phyloP scores from a whole-genome alignment of 805 yeast genomes.

The Candida arabinofermentans region DNA sequence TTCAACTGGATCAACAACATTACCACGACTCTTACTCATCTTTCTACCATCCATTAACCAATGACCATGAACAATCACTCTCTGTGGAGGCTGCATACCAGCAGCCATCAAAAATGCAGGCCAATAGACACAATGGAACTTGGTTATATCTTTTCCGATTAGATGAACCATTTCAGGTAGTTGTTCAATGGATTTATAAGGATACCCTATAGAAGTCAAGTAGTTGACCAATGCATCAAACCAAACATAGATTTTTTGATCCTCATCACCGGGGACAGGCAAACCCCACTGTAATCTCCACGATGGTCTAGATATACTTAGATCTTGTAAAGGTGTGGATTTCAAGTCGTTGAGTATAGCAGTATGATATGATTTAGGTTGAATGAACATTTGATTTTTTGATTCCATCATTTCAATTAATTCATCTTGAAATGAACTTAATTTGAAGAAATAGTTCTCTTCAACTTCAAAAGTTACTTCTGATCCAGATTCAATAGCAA shows the following conservation, averaged over 20 bases:
- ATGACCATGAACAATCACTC: conserved; percentile 86
- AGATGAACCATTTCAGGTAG: conserved; percentile 52
- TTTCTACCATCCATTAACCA: conserved; percentile 89
- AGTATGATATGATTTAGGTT: conserved; percentile 54
- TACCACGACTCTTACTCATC: conserved; percentile 91
- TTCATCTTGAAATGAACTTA: conserved; percentile 54
- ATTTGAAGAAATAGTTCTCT: conserved; percentile 79
- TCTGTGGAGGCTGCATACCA: conserved; percentile 61
- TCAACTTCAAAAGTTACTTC: conserved; percentile 76
- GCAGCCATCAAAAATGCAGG: conserved; percentile 89
- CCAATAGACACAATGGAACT: conserved; percentile 93
- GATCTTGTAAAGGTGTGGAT: conserved; percentile 47
- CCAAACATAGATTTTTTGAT: conserved; percentile 92
- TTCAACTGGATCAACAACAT: conserved; percentile 88
- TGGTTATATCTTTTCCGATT: conserved; percentile 85
- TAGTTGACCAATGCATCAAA: conserved; percentile 91
- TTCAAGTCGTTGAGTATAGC: conserved; percentile 58
- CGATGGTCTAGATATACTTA: conserved; percentile 84
- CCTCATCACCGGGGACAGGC: conserved; percentile 72
- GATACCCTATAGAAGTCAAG: conserved; percentile 63
- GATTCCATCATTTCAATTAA: conserved; percentile 46
- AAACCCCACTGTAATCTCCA: conserved; percentile 86
- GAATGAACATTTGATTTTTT: conserved; percentile 58
- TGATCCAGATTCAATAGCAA: conserved; percentile 66
- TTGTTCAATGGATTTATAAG: conserved; percentile 22